Percentiles rank a stretch among this genome's conserved stretches.
Conservation (phyloP, 164 flowering plant genomes). For the Brasenia schreberi region DNA sequence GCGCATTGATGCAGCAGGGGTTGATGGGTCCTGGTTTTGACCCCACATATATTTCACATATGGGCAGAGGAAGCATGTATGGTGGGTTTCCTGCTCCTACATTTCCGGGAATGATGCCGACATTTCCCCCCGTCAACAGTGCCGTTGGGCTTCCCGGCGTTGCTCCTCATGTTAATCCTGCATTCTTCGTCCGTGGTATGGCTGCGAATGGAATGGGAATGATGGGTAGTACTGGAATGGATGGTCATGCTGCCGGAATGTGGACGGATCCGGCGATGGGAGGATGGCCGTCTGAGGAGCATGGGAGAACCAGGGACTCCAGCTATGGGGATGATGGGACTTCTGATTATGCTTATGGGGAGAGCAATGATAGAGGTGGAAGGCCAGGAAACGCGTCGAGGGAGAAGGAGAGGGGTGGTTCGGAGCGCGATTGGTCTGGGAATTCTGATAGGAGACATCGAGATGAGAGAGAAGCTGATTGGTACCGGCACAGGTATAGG, state of each 20-base stretch:
- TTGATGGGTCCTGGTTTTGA: slow-evolving; percentile 71
- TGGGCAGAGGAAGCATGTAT: slow-evolving; percentile 62
- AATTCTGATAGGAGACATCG: slow-evolving; percentile 44
- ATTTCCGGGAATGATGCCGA: slow-evolving; percentile 62
- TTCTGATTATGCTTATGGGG: slow-evolving; percentile 60
- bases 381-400: slow-evolving; percentile 32
- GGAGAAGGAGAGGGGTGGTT: slow-evolving; percentile 48
- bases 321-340: slow-evolving; percentile 64
- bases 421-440: slow-evolving; percentile 55
- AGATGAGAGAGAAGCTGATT: slow-evolving; percentile 46
- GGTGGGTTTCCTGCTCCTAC: slow-evolving; percentile 55
- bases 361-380: slow-evolving; percentile 43
- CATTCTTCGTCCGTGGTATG: slow-evolving; percentile 63
- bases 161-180: slow-evolving; percentile 75
- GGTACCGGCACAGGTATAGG: slow-evolving; percentile 53
- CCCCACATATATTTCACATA: slow-evolving; percentile 27
- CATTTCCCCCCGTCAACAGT: slow-evolving; percentile 41
- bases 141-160: slow-evolving; percentile 53
- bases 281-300: slow-evolving; percentile 52
- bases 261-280: slow-evolving; percentile 51
- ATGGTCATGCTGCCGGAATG: slow-evolving; percentile 50
- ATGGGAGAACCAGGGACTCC: slow-evolving; percentile 47
- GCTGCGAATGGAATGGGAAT: slow-evolving; percentile 55
- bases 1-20: slow-evolving; percentile 54
- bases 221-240: slow-evolving; percentile 56